phyloP scores from a whole-genome alignment of 306 rosid species.

The Delonix regia region DNA sequence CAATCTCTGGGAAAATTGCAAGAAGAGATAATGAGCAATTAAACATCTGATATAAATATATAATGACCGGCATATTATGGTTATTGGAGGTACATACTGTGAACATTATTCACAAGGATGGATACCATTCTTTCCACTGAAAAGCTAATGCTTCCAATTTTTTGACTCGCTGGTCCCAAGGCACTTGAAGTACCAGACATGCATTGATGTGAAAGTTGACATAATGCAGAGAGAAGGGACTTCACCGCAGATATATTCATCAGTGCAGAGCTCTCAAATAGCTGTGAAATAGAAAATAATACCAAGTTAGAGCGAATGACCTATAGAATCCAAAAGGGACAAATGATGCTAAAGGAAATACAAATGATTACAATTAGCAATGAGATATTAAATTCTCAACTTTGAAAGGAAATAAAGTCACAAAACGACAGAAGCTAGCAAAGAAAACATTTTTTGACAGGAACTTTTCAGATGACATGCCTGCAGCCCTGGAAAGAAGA shows the following conservation, averaged over 20 bases:
- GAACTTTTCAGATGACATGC: constrained; percentile 29
- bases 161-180: constrained; percentile 76
- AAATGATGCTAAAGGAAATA: constrained; percentile 14
- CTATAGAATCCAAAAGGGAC: constrained; percentile 16
- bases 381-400: constrained; percentile 14
- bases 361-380: constrained; percentile 14
- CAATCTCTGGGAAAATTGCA: constrained; percentile 14
- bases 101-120: constrained; percentile 88
- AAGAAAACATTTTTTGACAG: constrained; percentile 29
- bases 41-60: constrained; percentile 29
- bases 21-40: not conserved
- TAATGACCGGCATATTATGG: constrained; percentile 29
- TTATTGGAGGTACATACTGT: constrained; percentile 66
- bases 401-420: constrained; percentile 15
- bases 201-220: constrained; percentile 89
- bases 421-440: not conserved
- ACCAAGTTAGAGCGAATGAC: constrained; percentile 44
- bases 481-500: constrained; percentile 6
- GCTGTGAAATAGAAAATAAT: constrained; percentile 56
- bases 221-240: constrained; percentile 88
- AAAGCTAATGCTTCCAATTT: constrained; percentile 84
- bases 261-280: constrained; percentile 94
- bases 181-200: constrained; percentile 64
- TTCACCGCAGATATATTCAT: constrained; percentile 92
- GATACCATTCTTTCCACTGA: constrained; percentile 97